A percentile compares a stretch with the other conserved stretches of the same genome.
phyloP scores from a whole-genome alignment of 768 basidiomycete species.

The Russula sp. region DNA sequence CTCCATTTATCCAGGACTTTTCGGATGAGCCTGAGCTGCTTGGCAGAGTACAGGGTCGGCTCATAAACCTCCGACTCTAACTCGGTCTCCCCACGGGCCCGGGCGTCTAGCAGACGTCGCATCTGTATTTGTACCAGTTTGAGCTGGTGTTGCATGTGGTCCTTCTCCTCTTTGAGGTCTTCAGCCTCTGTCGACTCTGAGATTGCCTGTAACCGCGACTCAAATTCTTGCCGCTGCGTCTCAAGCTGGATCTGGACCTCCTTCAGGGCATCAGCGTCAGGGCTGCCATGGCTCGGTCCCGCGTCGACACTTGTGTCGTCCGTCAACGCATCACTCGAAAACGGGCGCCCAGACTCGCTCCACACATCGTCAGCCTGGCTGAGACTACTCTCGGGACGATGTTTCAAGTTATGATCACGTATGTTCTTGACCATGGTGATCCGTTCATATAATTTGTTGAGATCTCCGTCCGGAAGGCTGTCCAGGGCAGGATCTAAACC shows the following conservation, averaged over 20 bases:
- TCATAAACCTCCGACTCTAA: conserved; percentile 63
- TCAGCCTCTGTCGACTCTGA: conserved; percentile 75
- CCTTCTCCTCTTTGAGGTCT: conserved; percentile 84
- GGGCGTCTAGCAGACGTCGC: conserved; percentile 72
- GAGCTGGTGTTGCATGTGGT: conserved; percentile 89
- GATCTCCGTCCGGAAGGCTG: conserved; percentile 89
- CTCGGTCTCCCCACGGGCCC: conserved; percentile 74
- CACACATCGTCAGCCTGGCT: conserved; percentile 85
- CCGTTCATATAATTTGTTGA: conserved; percentile 91
- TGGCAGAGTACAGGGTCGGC: conserved; percentile 77
- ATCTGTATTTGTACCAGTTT: conserved; percentile 77
- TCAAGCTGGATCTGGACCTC: conserved; percentile 73
- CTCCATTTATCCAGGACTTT: conserved; percentile 86
- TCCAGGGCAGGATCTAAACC: conserved; percentile 89
- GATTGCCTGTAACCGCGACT: conserved; percentile 60
- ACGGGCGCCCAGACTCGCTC: conserved; percentile 83
- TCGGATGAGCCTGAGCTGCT: conserved; percentile 76
- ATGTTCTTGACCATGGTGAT: conserved; percentile 89
- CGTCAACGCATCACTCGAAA: conserved; percentile 73
- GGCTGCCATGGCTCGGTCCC: conserved; percentile 54
- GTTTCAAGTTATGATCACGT: conserved; percentile 74
- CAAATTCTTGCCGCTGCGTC: conserved; percentile 44
- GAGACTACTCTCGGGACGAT: conserved; percentile 86
- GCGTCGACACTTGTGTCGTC: conserved; percentile 87
- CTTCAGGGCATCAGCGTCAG: conserved; percentile 64